Base-by-base conservation (phyloP, 257 asterid genomes). In the Solanum appendiculatum region DNA sequence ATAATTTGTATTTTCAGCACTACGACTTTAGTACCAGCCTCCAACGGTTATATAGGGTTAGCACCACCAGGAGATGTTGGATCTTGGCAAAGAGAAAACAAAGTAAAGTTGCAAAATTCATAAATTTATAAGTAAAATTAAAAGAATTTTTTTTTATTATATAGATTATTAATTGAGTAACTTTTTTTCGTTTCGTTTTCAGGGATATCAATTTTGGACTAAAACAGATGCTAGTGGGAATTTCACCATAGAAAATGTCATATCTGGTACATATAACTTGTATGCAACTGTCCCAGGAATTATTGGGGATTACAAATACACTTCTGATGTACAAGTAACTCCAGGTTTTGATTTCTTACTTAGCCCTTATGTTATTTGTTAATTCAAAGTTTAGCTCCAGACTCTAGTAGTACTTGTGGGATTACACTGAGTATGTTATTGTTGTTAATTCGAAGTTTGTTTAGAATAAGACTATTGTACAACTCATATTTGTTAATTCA, bases 191-290 rank as follows among this genome's bases (percentile, higher is more conserved):
- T 73, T 80, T 42, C 68, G 6, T 27, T 44, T 8, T 44, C 68
- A 94, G 97, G 93, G 95, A 2, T 95, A 93, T 60, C 98, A 95
- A 83, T 95, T 93, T 63, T 94, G 96, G 98, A 90, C 93, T 21
- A 83, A 84, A 88, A 33, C 95, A 6, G 93, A 94, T 9, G 0
- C 7, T 0, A 33, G 44, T 0, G 98, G 98, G 29, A 88, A 66
- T 82, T 94, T 95, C 80, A 3, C 84, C 27, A 91, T 95, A 23
- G 78, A 86, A 42, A 89, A 91, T 40, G 90, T 95, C 34, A 51
- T 92, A 51, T 91, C 92, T 1, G 95, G 96, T 58, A 90, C 72
- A 9, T 94, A 95, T 75, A 92, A 86, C 87, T 69, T 95, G 90
- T 93, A 91, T 89, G 98, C 95, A 40, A 89, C 85, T 81, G 91